These are phyloP conservation scores for Ceriops decandra DNA, from an alignment of 345 rosid genomes.

Conservation along the genomic window DNA sequence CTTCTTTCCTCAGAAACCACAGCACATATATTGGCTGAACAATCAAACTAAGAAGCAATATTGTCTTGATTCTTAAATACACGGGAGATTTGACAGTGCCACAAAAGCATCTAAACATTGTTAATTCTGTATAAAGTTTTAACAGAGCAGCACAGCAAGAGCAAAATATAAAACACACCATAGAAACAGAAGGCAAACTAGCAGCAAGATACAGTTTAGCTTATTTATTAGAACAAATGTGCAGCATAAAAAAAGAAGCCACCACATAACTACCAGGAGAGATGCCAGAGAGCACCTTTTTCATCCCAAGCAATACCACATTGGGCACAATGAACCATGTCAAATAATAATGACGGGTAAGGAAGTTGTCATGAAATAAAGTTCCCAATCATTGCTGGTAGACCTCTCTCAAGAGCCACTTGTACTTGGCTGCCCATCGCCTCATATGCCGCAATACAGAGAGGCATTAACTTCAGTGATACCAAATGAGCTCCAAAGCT, in stretches of 20 bases:
- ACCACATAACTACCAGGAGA: slow-evolving; percentile 6
- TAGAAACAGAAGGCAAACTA: not conserved
- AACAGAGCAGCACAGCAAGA: not conserved
- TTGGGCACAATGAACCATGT: slow-evolving; percentile 97
- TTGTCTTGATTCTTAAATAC: not conserved
- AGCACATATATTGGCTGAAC: not conserved
- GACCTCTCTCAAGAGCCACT: slow-evolving; percentile 95
- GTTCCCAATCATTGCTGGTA: slow-evolving; percentile 92
- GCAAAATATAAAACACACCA: not conserved
- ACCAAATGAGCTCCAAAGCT: slow-evolving; percentile 95
- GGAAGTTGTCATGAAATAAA: slow-evolving; percentile 84
- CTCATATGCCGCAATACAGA: slow-evolving; percentile 89
- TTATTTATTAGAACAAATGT: not conserved
- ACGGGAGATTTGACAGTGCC: not conserved
- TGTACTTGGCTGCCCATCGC: slow-evolving; percentile 98
- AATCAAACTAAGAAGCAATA: not conserved
- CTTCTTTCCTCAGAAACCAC: not conserved
- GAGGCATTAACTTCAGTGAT: slow-evolving; percentile 71
- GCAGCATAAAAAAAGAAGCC: not conserved
- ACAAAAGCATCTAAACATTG: not conserved
- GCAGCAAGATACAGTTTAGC: slow-evolving; percentile 6
- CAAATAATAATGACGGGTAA: slow-evolving; percentile 79
- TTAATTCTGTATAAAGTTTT: not conserved
- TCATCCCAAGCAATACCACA: slow-evolving; percentile 84
- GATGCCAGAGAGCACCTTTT: slow-evolving; percentile 54